These are phyloP conservation scores for Podila horticola DNA, from an alignment of 192 early-diverging fungal species.

Conservation along the genomic window DNA sequence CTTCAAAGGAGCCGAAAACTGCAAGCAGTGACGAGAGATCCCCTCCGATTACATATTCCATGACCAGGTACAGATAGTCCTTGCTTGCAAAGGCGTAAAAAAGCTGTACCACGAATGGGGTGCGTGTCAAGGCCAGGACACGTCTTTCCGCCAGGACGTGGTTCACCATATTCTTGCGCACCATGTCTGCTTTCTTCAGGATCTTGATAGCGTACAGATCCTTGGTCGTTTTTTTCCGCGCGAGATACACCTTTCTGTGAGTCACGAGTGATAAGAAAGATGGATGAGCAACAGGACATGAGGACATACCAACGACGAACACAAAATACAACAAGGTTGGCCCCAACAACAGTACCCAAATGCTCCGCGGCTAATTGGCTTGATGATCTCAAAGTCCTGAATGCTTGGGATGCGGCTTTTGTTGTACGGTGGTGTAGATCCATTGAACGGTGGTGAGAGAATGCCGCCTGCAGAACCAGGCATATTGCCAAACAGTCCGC, in stretches of 20 bases:
- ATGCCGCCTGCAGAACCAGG: conserved; percentile 42
- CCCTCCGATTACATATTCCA: conserved; percentile 93
- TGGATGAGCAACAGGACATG: neutral
- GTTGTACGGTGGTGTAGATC: conserved; percentile 39
- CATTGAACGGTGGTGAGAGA: conserved; percentile 48
- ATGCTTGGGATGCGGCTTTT: conserved; percentile 82
- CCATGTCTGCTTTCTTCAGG: conserved; percentile 93
- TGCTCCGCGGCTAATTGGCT: conserved; percentile 94
- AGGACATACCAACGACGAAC: neutral
- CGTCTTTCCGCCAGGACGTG: conserved; percentile 90
- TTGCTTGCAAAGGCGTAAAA: conserved; percentile 93
- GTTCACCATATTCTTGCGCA: conserved; percentile 95
- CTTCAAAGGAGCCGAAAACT: conserved; percentile 82
- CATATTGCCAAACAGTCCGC: conserved; percentile 24
- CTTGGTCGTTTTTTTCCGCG: conserved; percentile 84
- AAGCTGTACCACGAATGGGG: conserved; percentile 92
- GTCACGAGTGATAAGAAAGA: conserved; percentile 11
- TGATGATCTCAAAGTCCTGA: conserved; percentile 93
- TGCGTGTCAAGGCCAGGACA: conserved; percentile 79
- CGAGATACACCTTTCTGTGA: conserved; percentile 83
- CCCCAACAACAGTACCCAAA: conserved; percentile 69
- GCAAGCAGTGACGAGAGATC: conserved; percentile 82
- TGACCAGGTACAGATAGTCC: conserved; percentile 89
- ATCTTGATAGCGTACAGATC: conserved; percentile 95
- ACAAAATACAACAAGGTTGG: neutral